These are phyloP conservation scores for Thelonectria blattea DNA, from an alignment of 2,329 filamentous ascomycete genomes.

Conservation along the genomic window DNA sequence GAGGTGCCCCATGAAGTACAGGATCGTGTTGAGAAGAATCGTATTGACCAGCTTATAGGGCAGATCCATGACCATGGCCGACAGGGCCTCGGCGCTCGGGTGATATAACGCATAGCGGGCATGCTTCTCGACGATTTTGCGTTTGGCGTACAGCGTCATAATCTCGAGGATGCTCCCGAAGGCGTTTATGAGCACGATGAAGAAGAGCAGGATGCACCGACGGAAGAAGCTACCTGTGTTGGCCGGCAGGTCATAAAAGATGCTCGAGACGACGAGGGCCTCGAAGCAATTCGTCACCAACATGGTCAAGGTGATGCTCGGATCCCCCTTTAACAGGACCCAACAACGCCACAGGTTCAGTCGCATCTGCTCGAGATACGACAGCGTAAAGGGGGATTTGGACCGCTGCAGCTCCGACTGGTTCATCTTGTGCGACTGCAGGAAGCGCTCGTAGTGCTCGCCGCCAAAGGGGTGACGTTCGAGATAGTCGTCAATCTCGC, in stretches of 20 bases:
- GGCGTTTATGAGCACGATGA: conserved; percentile 30
- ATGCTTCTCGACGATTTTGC: conserved; percentile 43
- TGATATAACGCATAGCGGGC: conserved; percentile 42
- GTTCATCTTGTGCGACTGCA: conserved; percentile 27
- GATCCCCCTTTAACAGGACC: conserved; percentile 24
- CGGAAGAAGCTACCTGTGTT: conserved; percentile 24
- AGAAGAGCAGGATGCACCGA: conserved; percentile 23
- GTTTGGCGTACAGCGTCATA: conserved; percentile 35
- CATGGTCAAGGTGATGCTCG: conserved; percentile 26
- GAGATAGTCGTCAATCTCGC: conserved; percentile 40
- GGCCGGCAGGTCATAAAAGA: conserved; percentile 25
- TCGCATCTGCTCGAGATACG: conserved; percentile 19
- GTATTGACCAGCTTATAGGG: conserved; percentile 30
- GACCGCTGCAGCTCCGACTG: conserved; percentile 20
- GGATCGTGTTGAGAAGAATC: conserved; percentile 47
- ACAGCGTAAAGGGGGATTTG: conserved; percentile 27
- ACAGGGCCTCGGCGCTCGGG: conserved; percentile 34
- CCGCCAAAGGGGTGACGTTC: conserved; percentile 32
- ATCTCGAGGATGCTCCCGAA: conserved; percentile 32
- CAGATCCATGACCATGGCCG: conserved; percentile 26
- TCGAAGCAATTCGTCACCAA: conserved; percentile 28
- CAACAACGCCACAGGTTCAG: conserved; percentile 25
- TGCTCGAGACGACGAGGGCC: conserved; percentile 23
- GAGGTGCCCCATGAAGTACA: conserved; percentile 73
- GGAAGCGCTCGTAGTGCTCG: conserved; percentile 30